Percentiles rank a stretch among this genome's conserved stretches.
phyloP scores from a whole-genome alignment of 805 yeast species.

The Peterozyma xylosa region DNA sequence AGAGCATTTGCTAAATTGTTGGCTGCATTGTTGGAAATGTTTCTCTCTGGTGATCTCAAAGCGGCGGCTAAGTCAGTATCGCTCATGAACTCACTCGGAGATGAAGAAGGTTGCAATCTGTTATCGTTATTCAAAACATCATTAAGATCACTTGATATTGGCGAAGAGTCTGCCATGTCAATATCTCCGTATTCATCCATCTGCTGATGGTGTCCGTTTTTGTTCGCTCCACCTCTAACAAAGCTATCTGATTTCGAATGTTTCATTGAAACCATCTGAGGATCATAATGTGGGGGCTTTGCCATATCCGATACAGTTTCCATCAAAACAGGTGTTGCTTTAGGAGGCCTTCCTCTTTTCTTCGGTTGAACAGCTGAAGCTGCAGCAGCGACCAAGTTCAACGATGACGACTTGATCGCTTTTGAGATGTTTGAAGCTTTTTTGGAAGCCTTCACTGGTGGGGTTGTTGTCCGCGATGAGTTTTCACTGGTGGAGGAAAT shows the following conservation, averaged over 20 bases:
- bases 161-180: neutral
- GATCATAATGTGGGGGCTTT: too few species aligned
- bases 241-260: neutral
- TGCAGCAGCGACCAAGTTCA: neutral
- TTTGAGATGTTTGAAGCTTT: neutral
- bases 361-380: constrained; percentile 13
- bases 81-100: constrained; percentile 47
- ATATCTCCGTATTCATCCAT: neutral
- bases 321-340: neutral
- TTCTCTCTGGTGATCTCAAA: constrained; percentile 14
- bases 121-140: constrained; percentile 9
- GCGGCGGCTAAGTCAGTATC: constrained; percentile 44
- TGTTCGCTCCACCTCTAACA: neutral
- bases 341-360: constrained; percentile 26
- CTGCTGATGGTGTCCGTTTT: neutral
- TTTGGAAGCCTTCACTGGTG: constrained; percentile 12
- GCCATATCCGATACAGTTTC: too few species aligned
- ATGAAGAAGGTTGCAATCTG: constrained; percentile 24
- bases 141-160: constrained; percentile 8
- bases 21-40: neutral
- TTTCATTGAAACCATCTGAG: too few species aligned
- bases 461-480: constrained; percentile 18
- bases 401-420: neutral
- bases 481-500: constrained; percentile 20
- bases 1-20: neutral